A percentile compares a stretch with the other conserved stretches of the same genome.
These are phyloP conservation scores for Vanrija humicola DNA, from an alignment of 1,284 basidiomycete species.

Conservation along the genomic window DNA sequence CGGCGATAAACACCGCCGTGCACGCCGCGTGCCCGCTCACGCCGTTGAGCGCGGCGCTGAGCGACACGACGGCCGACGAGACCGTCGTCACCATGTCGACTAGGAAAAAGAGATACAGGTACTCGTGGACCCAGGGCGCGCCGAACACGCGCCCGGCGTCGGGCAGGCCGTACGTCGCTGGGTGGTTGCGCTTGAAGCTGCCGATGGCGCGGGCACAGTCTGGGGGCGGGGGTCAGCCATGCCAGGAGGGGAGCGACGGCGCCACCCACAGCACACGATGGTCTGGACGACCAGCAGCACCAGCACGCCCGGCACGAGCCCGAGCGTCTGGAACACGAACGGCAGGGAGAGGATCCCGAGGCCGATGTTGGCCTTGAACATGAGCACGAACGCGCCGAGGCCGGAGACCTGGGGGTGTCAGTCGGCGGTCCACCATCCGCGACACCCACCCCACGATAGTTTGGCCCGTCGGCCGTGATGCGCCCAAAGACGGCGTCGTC, in stretches of 20 bases:
- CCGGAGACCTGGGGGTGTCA: conserved; percentile 15
- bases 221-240: conserved; percentile 28
- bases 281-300: conserved; percentile 25
- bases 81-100: not conserved
- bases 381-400: conserved; percentile 19
- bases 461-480: conserved; percentile 22
- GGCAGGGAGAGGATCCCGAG: conserved; percentile 37
- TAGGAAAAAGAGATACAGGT: conserved; percentile 1
- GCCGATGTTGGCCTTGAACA: conserved; percentile 33
- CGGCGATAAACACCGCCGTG: conserved; percentile 42
- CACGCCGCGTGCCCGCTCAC: conserved; percentile 39
- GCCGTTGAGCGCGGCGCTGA: conserved; percentile 34
- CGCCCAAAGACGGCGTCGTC: conserved; percentile 30
- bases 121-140: not conserved
- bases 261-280: conserved; percentile 27
- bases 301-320: conserved; percentile 34
- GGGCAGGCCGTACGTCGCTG: conserved; percentile 18
- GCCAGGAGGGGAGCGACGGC: not conserved
- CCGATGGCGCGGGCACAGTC: conserved; percentile 27
- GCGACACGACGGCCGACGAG: conserved; percentile 41
- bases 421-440: too few relatives aligned
- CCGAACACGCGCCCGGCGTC: not conserved
- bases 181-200: conserved; percentile 30
- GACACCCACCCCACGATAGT: conserved; percentile 29
- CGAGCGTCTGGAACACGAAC: conserved; percentile 27